Conservation (phyloP, 108 stramenopile genomes). For the Fragilariopsis cylindrus region DNA sequence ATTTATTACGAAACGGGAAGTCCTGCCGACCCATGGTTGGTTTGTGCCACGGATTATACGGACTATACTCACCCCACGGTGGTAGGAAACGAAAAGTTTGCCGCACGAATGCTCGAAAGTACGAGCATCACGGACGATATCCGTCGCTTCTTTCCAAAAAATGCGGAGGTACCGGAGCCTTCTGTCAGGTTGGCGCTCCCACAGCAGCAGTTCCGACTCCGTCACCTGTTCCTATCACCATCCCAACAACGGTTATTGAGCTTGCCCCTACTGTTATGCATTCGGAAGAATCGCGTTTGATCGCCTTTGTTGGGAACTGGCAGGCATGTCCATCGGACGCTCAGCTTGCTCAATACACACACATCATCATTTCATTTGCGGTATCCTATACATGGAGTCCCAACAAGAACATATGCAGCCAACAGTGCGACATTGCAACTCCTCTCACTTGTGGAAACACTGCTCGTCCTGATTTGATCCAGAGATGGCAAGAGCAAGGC, state of each 20-base stretch:
- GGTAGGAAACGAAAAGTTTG: too few species aligned
- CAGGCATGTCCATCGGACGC: conserved; percentile 52
- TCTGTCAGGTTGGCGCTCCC: too few species aligned
- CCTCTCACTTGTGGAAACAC: conserved; percentile 47
- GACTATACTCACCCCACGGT: too few species aligned
- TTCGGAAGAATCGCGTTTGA: conserved; percentile 14
- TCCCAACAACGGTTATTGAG: neutral
- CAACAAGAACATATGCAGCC: conserved; percentile 39
- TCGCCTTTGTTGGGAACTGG: conserved; percentile 69
- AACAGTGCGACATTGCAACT: conserved; percentile 39
- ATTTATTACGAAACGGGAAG: too few species aligned
- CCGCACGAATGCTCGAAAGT: too few species aligned
- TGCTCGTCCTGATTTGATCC: conserved; percentile 34
- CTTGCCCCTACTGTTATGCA: too few species aligned
- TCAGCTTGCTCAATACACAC: conserved; percentile 52
- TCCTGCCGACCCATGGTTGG: too few species aligned
- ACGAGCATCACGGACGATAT: too few species aligned
- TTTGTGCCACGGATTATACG: too few species aligned
- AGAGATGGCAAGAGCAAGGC: conserved; percentile 42
- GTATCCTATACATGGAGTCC: conserved; percentile 52
- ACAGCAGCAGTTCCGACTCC: too few species aligned
- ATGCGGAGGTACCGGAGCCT: too few species aligned
- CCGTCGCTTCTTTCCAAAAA: neutral
- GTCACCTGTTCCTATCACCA: neutral
- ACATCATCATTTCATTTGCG: conserved; percentile 60